Percentiles rank a stretch among this genome's conserved stretches.
Evolutionary conservation across 257 asterid species (phyloP).

Genomic region (Prunella vulgaris): DNA sequence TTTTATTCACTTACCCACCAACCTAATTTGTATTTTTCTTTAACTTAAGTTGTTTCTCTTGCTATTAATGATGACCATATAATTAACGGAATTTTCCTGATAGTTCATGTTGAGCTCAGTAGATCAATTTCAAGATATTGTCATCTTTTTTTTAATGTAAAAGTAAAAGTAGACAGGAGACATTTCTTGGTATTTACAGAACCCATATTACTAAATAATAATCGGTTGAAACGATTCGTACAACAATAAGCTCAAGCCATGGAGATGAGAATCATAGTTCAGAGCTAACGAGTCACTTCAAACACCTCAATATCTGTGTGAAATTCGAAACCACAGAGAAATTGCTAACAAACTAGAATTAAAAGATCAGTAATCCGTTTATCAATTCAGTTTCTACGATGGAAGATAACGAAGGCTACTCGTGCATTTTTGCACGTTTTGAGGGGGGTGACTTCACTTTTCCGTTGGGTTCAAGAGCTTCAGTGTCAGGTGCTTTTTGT

Average conservation of each 20-base stretch:
- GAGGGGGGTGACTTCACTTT: slow-evolving; percentile 34
- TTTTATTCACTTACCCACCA: no score
- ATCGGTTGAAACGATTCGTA: not conserved
- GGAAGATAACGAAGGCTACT: slow-evolving; percentile 19
- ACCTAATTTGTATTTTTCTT: not conserved
- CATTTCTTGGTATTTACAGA: slow-evolving; percentile 14
- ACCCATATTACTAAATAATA: slow-evolving; percentile 11
- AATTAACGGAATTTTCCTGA: no score
- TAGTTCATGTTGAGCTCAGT: not conserved
- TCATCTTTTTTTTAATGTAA: not conserved
- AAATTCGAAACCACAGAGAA: not conserved
- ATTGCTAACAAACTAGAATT: not conserved
- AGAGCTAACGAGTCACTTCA: not conserved
- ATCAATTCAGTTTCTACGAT: slow-evolving; percentile 15
- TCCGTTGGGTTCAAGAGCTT: slow-evolving; percentile 23
- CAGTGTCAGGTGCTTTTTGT: slow-evolving; percentile 27
- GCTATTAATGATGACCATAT: no score
- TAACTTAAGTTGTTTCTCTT: no score
- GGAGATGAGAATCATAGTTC: not conserved
- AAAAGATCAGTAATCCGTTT: not conserved
- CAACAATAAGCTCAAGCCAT: not conserved
- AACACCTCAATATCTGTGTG: not conserved
- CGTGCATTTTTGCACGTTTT: slow-evolving; percentile 50
- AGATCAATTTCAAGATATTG: not conserved
- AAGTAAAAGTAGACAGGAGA: not conserved